Base-by-base conservation (phyloP, 495 filamentous ascomycete genomes). In the Talaromyces thailandensis region DNA sequence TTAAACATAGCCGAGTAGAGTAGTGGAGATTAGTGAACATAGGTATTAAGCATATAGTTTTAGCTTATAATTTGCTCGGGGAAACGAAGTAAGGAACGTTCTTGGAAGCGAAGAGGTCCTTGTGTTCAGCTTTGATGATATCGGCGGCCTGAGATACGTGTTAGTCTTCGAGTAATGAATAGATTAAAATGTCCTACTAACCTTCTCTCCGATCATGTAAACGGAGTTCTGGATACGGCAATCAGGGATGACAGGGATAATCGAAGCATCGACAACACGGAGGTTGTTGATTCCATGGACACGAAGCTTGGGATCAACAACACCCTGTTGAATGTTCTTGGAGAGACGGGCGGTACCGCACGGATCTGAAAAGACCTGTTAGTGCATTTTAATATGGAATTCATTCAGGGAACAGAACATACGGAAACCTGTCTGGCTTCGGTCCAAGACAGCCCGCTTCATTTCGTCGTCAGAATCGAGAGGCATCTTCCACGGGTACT, bases 401-500 rank as follows among this genome's bases (percentile, higher is more conserved):
- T 53, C n/a, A 26, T 14, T n/a, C 26, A 11, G 24, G 21, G 50
- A 16, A 28, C 6, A 4, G 50, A 28, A 28, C 50, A 16, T 53
- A 53, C 50, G 84, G 55, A 67, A 83, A 11, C 84, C 69, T 3
- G 79, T 75, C 23, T 62, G 65, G 26, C 76, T 61, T 58, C 53
- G 77, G 28, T 69, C n/a, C 62, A 86, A 67, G 56, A 86, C 80
- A 51, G 76, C 67, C 62, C 75, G 57, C 16, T 82, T 78, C 83
- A 87, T 86, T 6, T 75, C 79, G 60, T 79, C 79, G 60, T 86
- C 82, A 3, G 75, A 78, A 8, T 77, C 62, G 3, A 79, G 72
- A 5, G 83, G 83, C 82, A 86, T 84, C n/a, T 75, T 68, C 82
- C 81, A 86, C 6, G 83, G 84, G 68, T 82, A 86, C 69, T 63